Evolutionary conservation across 257 asterid species (phyloP).

Genomic region (Orobanche coerulescens): DNA sequence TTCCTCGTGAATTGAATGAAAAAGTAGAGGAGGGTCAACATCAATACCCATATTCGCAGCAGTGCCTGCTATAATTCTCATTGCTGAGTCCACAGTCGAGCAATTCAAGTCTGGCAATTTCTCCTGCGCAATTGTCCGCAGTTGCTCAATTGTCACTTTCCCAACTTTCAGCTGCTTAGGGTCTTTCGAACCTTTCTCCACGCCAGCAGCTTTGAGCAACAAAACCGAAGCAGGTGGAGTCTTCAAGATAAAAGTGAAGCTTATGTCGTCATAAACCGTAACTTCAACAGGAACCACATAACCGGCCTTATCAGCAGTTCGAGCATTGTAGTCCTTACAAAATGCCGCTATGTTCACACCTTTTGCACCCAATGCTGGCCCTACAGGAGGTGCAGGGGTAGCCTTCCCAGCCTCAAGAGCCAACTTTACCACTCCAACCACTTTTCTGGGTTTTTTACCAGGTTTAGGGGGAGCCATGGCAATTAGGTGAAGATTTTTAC

Average conservation of each 20-base stretch:
- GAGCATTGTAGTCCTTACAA: constrained; percentile 95
- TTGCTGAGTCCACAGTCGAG: constrained; percentile 66
- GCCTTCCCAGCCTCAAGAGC: constrained; percentile 99
- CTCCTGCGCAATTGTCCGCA: constrained; percentile 74
- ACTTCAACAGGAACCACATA: constrained; percentile 87
- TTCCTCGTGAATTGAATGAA: no score
- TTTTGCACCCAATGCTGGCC: constrained; percentile 95
- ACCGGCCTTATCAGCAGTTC: constrained; percentile 95
- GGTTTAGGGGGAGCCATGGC: constrained; percentile 98
- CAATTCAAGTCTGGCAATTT: constrained; percentile 94
- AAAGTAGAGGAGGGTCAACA: constrained; percentile 84
- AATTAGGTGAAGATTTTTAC: no score
- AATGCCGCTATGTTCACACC: constrained; percentile 96
- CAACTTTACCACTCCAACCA: constrained; percentile 83
- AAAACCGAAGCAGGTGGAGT: constrained; percentile 98
- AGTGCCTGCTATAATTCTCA: constrained; percentile 97
- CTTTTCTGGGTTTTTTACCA: constrained; percentile 83
- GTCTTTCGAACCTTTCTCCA: constrained; percentile 88
- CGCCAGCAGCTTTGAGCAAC: constrained; percentile 72
- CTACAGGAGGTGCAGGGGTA: constrained; percentile 98
- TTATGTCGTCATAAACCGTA: constrained; percentile 80
- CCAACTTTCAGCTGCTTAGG: constrained; percentile 78
- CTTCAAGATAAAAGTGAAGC: constrained; percentile 89
- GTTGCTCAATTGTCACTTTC: constrained; percentile 70
- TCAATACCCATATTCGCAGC: constrained; percentile 98